Evolutionary conservation across 192 early-diverging fungal genomes (phyloP).

Genomic region (Cladochytrium replicatum): DNA sequence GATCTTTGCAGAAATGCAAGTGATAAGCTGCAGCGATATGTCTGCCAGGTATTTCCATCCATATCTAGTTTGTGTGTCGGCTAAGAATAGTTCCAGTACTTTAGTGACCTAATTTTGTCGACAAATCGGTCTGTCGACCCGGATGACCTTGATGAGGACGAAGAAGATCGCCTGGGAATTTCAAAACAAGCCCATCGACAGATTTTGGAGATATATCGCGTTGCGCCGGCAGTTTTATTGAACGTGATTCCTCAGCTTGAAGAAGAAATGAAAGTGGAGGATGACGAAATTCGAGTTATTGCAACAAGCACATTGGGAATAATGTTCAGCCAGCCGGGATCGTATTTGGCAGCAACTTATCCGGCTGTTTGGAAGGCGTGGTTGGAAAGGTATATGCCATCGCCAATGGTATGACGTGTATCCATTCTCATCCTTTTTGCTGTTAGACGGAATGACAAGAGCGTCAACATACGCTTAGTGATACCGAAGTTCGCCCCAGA

Average conservation of each 20-base stretch:
- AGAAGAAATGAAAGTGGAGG: constrained; percentile 78
- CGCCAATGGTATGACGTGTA: neutral
- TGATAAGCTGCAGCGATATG: constrained; percentile 79
- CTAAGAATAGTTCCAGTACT: constrained; percentile 50
- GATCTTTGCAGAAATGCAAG: constrained; percentile 67
- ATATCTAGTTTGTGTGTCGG: constrained; percentile 7
- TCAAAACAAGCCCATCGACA: constrained; percentile 62
- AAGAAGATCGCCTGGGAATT: constrained; percentile 39
- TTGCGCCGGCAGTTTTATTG: constrained; percentile 64
- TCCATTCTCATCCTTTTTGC: neutral
- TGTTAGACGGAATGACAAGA: constrained; percentile 77
- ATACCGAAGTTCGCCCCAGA: constrained; percentile 59
- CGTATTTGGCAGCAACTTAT: constrained; percentile 60
- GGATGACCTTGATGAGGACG: constrained; percentile 24
- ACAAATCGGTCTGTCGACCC: constrained; percentile 28
- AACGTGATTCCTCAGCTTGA: constrained; percentile 91
- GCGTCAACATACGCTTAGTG: constrained; percentile 51
- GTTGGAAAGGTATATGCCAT: constrained; percentile 51
- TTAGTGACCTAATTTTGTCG: constrained; percentile 69
- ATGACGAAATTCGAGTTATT: constrained; percentile 62
- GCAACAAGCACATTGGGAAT: constrained; percentile 72
- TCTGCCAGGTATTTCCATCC: constrained; percentile 58
- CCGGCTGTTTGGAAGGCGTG: constrained; percentile 76
- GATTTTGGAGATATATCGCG: constrained; percentile 70
- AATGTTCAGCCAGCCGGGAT: constrained; percentile 77